Base-by-base conservation (phyloP, 1,139 yeast genomes). In the Geotrichum australiense region DNA sequence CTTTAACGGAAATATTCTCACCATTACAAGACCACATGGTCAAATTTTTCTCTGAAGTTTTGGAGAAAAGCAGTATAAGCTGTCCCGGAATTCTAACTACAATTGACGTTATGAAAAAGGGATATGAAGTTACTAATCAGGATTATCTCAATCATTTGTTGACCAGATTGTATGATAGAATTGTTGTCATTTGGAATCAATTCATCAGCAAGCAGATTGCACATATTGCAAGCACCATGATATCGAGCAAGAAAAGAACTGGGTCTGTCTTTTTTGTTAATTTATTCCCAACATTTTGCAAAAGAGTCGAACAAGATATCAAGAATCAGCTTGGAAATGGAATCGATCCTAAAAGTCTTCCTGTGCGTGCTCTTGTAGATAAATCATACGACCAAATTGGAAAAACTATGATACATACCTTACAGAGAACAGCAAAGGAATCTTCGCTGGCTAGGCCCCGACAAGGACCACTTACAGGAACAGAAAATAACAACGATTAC, bases 71-170 rank as follows among this genome's bases (percentile, higher is more conserved):
- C 35, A 62, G 63, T 29, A 55, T 70, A 16, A 64, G 66, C 35
- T 60, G 66, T 11, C 75, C 79, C 2, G 65, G 66, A 3, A 53
- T 74, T 2, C 51, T 73, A 37, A 51, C 68, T 2, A 58, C 66
- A 33, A 48, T 74, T 12, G 76, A 73, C 42, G 50, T 62, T 5
- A 57, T 64, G 12, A 57, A 63, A 5, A 52, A 52, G 24, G 57
- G 58, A 16, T 55, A 71, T 25, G 70, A 69, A 19, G 64, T 73
- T 2, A 68, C 80, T 2, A 75, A 78, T 57, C 89, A 81, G 56
- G 95, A 84, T 49, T 85, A 73, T 52, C 62, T 81, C 26, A 67
- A 73, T 47, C 69, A 72, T 37, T 67, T 73, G 47, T 64, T 81
- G 50, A 69, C 66, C 34, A 74, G 74, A 50, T 53, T 78, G 3